These are phyloP conservation scores for Dendrobium officinale DNA, from an alignment of 106 monocot species.

Conservation along the genomic window DNA sequence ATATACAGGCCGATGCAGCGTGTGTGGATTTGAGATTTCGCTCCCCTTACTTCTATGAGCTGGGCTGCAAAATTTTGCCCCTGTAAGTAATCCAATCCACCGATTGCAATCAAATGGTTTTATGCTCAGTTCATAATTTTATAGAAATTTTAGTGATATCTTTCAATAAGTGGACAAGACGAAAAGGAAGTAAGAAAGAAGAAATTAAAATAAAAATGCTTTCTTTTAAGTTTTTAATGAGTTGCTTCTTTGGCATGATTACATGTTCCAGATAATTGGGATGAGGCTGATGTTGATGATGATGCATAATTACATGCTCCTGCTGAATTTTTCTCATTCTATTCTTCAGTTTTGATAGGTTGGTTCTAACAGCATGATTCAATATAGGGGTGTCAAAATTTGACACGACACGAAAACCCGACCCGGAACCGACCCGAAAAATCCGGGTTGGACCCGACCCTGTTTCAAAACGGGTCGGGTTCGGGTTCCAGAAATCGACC, in stretches of 20 bases:
- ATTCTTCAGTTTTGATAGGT: not conserved
- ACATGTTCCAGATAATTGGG: not conserved
- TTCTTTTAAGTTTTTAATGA: no score
- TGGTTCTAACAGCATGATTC: not conserved
- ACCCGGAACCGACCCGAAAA: no score
- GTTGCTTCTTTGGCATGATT: not conserved
- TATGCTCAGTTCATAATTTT: not conserved
- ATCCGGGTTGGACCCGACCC: no score
- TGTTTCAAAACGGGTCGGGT: no score
- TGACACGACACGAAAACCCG: no score
- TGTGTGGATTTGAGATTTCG: conserved; percentile 77
- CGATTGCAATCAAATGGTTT: not conserved
- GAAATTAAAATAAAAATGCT: no score
- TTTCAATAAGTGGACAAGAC: not conserved
- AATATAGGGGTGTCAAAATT: no score
- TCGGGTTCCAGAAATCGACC: no score
- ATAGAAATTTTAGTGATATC: not conserved
- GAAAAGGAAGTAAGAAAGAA: not conserved
- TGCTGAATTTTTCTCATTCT: not conserved
- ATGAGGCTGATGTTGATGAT: not conserved
- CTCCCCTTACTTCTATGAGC: conserved; percentile 82
- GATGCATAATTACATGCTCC: not conserved
- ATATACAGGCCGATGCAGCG: conserved; percentile 86
- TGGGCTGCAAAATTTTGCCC: conserved; percentile 86
- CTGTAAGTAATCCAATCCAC: conserved; percentile 30